phyloP scores from a whole-genome alignment of 179 eudicot genomes.

The Spergularia azorica region DNA sequence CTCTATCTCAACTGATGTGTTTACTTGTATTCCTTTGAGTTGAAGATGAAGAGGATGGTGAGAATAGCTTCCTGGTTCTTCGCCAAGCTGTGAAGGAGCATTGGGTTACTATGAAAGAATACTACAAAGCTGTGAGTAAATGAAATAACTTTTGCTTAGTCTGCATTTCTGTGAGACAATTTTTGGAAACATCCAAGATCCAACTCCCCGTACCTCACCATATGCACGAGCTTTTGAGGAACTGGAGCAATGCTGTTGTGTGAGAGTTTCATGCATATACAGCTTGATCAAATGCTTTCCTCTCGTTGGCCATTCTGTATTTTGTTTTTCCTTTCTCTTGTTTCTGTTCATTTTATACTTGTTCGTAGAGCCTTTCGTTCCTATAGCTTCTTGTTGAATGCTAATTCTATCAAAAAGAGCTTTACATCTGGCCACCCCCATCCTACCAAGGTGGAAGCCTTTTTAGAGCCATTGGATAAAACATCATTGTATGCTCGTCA shows the following conservation, averaged over 20 bases:
- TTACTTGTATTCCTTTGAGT: not conserved
- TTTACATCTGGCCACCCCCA: not conserved
- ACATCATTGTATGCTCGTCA: not conserved
- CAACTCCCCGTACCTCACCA: too few species aligned
- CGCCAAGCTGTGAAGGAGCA: constrained; percentile 58
- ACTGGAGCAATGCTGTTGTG: too few species aligned
- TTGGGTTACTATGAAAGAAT: constrained; percentile 64
- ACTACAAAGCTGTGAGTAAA: constrained; percentile 66
- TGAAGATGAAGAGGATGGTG: constrained; percentile 47
- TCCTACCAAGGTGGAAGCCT: not conserved
- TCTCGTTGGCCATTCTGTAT: not conserved
- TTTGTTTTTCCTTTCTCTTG: not conserved
- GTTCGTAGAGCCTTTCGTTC: not conserved
- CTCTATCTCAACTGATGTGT: not conserved
- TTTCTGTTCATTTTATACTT: not conserved
- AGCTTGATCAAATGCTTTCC: not conserved
- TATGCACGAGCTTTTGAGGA: too few species aligned
- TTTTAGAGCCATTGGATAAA: not conserved
- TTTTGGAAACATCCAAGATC: not conserved
- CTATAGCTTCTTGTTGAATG: not conserved
- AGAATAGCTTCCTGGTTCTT: constrained; percentile 46
- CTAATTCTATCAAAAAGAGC: not conserved
- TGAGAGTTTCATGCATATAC: not conserved
- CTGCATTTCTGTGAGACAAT: not conserved
- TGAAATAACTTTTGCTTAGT: constrained; percentile 1